Conservation (phyloP, 163 green algal species). For the Botryococcus braunii region DNA sequence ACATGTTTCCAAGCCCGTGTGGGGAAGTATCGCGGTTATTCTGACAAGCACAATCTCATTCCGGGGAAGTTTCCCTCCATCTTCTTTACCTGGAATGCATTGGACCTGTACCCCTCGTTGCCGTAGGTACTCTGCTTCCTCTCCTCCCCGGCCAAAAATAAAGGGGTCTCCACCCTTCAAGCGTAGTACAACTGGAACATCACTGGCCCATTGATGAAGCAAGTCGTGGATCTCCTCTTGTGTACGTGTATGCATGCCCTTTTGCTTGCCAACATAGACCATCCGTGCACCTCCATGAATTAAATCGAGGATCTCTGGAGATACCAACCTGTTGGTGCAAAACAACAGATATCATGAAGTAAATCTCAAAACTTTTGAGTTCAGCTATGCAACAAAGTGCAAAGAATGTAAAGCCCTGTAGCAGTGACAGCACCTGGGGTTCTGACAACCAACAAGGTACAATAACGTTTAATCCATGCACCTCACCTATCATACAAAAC, state of each 20-base stretch:
- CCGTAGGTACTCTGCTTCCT: conserved; percentile 81
- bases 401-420: too few relatives aligned
- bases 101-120: conserved; percentile 69
- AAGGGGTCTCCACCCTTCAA: conserved; percentile 96
- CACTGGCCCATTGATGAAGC: conserved; percentile 74
- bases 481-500: conserved; percentile 88
- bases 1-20: too few relatives aligned
- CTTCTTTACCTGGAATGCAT: conserved; percentile 63
- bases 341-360: too few relatives aligned
- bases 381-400: too few relatives aligned
- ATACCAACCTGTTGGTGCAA: conserved; percentile 60
- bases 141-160: conserved; percentile 84
- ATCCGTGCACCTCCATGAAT: conserved; percentile 67
- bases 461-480: too few relatives aligned
- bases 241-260: conserved; percentile 85
- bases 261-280: conserved; percentile 96
- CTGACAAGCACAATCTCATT: too few relatives aligned
- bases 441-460: too few relatives aligned
- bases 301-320: conserved; percentile 79
- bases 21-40: too few relatives aligned
- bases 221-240: conserved; percentile 94
- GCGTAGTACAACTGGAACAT: conserved; percentile 57
- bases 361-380: too few relatives aligned
- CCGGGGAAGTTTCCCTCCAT: too few relatives aligned
- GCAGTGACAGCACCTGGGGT: too few relatives aligned